These are phyloP conservation scores for Eucalyptus cloeziana DNA, from an alignment of 345 rosid species.

Conservation along the genomic window DNA sequence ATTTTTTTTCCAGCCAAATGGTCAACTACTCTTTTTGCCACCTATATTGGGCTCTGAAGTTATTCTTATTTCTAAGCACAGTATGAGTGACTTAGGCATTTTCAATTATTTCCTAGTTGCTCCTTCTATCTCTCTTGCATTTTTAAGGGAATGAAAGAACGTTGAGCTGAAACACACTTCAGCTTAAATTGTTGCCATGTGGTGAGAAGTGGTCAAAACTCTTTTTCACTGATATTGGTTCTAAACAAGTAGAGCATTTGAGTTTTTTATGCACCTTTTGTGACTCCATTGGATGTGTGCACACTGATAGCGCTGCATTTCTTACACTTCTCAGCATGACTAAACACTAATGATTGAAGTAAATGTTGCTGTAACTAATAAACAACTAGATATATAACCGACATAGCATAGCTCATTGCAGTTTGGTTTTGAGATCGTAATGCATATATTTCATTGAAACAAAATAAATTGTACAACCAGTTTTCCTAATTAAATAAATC, in stretches of 20 bases:
- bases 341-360: not conserved
- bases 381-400: not conserved
- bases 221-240: not conserved
- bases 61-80: not conserved
- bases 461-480: not conserved
- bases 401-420: not conserved
- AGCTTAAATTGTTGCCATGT: not conserved
- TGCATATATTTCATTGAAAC: not conserved
- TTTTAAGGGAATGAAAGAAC: not conserved
- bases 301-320: not conserved
- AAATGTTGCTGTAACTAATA: not conserved
- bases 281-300: not conserved
- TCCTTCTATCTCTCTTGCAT: not conserved
- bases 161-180: not conserved
- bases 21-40: not conserved
- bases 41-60: not conserved
- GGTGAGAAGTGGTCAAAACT: not conserved
- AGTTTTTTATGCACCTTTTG: not conserved
- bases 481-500: not conserved
- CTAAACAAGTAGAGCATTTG: not conserved
- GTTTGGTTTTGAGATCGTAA: not conserved
- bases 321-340: not conserved
- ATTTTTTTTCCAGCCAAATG: not conserved
- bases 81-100: not conserved
- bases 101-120: not conserved